A percentile compares a stretch with the other conserved stretches of the same genome.
Evolutionary conservation across 73 alveolate species (phyloP).

Genomic region (Tetrahymena borealis): DNA sequence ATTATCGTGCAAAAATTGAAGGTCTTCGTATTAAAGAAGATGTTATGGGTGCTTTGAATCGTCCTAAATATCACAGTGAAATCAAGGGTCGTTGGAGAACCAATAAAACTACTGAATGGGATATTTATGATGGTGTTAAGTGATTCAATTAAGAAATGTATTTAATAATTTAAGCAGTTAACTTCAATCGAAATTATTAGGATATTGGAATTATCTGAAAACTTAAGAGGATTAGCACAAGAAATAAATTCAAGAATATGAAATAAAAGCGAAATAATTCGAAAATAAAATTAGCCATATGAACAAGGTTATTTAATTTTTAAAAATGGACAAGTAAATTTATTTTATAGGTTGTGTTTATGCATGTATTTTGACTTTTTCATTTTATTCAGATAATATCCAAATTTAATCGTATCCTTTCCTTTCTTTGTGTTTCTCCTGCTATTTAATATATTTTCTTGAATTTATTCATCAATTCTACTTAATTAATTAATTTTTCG

Average conservation of each 20-base stretch:
- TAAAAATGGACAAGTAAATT: background rate
- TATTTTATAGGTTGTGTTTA: background rate
- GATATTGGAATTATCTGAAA: background rate
- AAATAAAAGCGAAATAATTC: too few species aligned
- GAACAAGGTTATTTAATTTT: too few species aligned
- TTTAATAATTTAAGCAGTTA: background rate
- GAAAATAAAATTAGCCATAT: too few species aligned
- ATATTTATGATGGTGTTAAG: background rate
- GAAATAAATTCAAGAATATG: too few species aligned
- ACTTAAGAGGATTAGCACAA: too few species aligned
- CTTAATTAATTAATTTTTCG: background rate
- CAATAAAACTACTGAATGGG: background rate
- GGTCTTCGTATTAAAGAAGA: constrained; percentile 2
- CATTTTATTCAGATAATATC: background rate
- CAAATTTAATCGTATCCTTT: too few species aligned
- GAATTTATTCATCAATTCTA: background rate
- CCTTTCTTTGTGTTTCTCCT: too few species aligned
- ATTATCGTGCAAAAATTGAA: background rate
- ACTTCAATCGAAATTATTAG: background rate
- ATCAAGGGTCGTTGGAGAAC: constrained; percentile 1
- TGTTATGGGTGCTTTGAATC: background rate
- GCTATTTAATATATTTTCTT: too few species aligned
- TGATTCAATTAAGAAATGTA: background rate
- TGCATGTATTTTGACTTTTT: background rate
- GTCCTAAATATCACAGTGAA: constrained; percentile 1